Base-by-base conservation (phyloP, 106 monocot genomes). In the Apostasia shenzhenica region DNA sequence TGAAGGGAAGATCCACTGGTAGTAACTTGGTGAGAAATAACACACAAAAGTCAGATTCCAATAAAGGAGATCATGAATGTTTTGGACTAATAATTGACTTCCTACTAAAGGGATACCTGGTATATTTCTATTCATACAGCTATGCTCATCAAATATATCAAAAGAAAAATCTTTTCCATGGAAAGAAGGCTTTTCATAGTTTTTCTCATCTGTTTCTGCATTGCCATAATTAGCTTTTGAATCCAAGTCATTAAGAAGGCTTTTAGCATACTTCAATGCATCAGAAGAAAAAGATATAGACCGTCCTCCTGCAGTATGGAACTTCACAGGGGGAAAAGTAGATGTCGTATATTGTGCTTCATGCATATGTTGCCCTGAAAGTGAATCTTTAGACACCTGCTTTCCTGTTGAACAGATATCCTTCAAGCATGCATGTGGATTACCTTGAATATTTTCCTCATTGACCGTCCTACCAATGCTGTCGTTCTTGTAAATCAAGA, bases 221-320 rank as follows among this genome's bases (percentile, higher is more conserved):
- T 66, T 72, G 73, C 70, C 72, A 8, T 44, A 63, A 50, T 55
- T 8, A 70, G 55, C 45, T 58, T 56, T 80, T 6, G 55, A 63
- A 3, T 74, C 82, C 40, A 63, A 66, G 9, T 84, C 83, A 57
- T 84, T 78, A 76, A 95, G 78, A 73, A 95, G 81, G 55, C 45
- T 86, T 77, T 59, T 88, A 60, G 95, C 91, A 73, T 79, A 83
- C 54, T 75, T 66, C 61, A 91, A 75, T 49, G 88, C 88, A 82
- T 80, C 81, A 68, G 66, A 79, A 68, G 94, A 88, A 72, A 91
- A 46, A n/a, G 75, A 79, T 61, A 94, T 65, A 58, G 78, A 81
- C 70, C 66, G 76, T 71, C 91, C 88, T 68, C 85, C 77, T 8
- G 88, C 91, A 72, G 81, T 91, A 6, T 86, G 81, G 46, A 94